Evolutionary conservation across 805 yeast species (phyloP), one percentile per base, ranked within the genome.

Genomic region (Candida manassasensis): DNA sequence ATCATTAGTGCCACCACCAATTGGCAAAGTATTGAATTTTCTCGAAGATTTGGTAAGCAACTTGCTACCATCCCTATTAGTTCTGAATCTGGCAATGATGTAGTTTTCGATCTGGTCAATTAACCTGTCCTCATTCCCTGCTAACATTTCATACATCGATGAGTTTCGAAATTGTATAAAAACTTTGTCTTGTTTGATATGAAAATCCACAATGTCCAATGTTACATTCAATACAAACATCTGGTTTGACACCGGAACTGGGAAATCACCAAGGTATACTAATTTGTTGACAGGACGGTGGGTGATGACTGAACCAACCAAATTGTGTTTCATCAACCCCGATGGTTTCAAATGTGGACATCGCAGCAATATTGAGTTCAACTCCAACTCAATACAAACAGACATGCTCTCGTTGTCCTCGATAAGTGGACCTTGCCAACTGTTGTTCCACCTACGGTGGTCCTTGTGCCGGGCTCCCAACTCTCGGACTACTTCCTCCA

Each of bases 321-420:
- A 44, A 48, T 64, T 61, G 11, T 57, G 58, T 28, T 53, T 54
- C 12, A 66, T 49, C 32, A 66, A 50, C 22, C 52, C 58, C 8
- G 63, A 53, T n/a, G 68, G 59, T 28, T 45, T 48, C 18, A 66
- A 37, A 16, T 39, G 32, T 17, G 40, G 36, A 38, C 57, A 59
- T 34, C 71, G 49, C 18, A 50, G 45, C 13, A 65, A 43, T 7
- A 66, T 40, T 4, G 64, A 45, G 38, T 65, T 65, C 31, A 67
- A 48, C 38, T 65, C 66, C 14, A 64, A 48, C 22, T 56, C 57
- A 4, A 66, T 36, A 11, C 47, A 51, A 34, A 60, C 48, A n/a
- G 36, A 41, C 11, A 55, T 44, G 18, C 39, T 41, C 6, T 37
- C 37, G 19, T 36, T 40, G 8, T 39, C 34, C 9, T 32, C 24